Base-by-base conservation (phyloP, 176 grass and related monocot genomes). In the Chloris gayana region DNA sequence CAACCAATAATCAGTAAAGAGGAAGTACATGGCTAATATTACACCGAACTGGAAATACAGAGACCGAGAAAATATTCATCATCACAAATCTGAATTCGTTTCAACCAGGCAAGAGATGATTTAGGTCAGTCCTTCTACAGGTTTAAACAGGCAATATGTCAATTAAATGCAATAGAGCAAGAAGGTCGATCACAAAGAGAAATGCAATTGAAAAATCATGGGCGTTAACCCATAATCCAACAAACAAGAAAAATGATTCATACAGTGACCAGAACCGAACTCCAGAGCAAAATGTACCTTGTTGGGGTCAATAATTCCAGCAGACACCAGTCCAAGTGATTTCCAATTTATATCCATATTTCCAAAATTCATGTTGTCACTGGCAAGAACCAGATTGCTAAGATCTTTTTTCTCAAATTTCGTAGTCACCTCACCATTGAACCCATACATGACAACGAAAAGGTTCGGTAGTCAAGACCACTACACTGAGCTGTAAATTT, bases 261-360 rank as follows among this genome's bases (percentile, higher is more conserved):
- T 18, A n/a, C 14, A 26, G 35, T 33, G 44, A 56, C 57, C 57
- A 65, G 41, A 44, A 44, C 46, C 46, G 18, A 81, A 62, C 26
- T 26, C 26, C 30, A 19, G 21, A 25, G 15, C 1, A 45, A 22
- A 64, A 64, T 64, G 42, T 44, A 87, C 88, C 86, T 91, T 97
- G 12, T 70, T 80, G 44, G 84, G 88, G 75, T 83, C 75, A 66
- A 97, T 91, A 76, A 81, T 79, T 66, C 88, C 81, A 77, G 53
- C 82, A 82, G 82, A 72, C 75, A 91, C 88, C 74, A 82, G 71
- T 86, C 82, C 84, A 88, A 63, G n/a, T 91, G 80, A 61, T 93
- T 93, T 47, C 89, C 89, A 76, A 72, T 84, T 87, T 88, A 77
- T 89, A 87, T 62, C 90, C 93, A 46, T 79, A 85, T 38, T 76